These are phyloP conservation scores for Luffa acutangula DNA, from an alignment of 306 rosid genomes.

Conservation along the genomic window DNA sequence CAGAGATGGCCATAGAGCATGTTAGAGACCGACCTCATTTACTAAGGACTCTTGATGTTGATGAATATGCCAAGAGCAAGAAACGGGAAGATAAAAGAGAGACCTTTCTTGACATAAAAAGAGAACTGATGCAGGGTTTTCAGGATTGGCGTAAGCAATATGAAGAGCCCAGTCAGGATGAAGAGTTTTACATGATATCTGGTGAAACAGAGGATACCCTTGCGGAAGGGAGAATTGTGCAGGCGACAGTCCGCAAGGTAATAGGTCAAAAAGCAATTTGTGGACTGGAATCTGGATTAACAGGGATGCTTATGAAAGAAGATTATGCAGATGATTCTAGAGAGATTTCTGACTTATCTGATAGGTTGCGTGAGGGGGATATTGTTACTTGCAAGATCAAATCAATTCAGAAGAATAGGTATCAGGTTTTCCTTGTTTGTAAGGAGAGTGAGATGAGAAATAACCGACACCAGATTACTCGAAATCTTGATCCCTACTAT, in stretches of 20 bases:
- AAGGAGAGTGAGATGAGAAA: slow-evolving; percentile 90
- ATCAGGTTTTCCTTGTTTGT: slow-evolving; percentile 82
- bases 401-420: slow-evolving; percentile 90
- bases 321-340: slow-evolving; percentile 86
- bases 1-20: slow-evolving; percentile 98
- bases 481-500: slow-evolving; percentile 55
- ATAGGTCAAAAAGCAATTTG: slow-evolving; percentile 82
- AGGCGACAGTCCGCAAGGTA: slow-evolving; percentile 80
- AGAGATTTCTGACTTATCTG: slow-evolving; percentile 75
- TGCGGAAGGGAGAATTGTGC: slow-evolving; percentile 88
- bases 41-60: slow-evolving; percentile 68
- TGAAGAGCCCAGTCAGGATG: slow-evolving; percentile 96
- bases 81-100: slow-evolving; percentile 50
- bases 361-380: slow-evolving; percentile 76
- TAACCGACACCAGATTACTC: slow-evolving; percentile 44
- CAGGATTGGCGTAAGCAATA: slow-evolving; percentile 96
- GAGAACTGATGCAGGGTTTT: slow-evolving; percentile 89
- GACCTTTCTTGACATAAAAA: slow-evolving; percentile 71
- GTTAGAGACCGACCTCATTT: slow-evolving; percentile 79
- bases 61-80: slow-evolving; percentile 58
- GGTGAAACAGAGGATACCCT: slow-evolving; percentile 93
- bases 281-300: slow-evolving; percentile 89
- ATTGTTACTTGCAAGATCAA: slow-evolving; percentile 91
- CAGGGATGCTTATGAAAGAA: slow-evolving; percentile 94
- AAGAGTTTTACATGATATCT: slow-evolving; percentile 89